These are phyloP conservation scores for Linnemannia exigua DNA, from an alignment of 192 early-diverging fungal species.

Conservation along the genomic window DNA sequence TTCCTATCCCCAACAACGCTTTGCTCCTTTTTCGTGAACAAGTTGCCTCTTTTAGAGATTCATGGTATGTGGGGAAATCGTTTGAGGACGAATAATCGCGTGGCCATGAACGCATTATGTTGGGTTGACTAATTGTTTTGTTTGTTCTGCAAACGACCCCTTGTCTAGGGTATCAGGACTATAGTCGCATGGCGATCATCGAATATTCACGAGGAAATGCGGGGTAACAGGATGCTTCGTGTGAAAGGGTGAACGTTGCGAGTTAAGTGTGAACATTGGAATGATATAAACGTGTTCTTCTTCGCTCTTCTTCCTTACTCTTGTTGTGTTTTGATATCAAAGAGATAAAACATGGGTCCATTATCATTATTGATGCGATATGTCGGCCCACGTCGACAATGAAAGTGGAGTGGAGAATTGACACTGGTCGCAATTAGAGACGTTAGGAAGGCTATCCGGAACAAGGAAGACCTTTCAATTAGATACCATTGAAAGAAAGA, in stretches of 20 bases:
- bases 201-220: conserved; percentile 9
- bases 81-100: background rate
- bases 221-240: background rate
- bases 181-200: background rate
- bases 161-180: background rate
- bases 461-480: no score
- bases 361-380: no score
- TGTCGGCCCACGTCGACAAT: no score
- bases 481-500: background rate
- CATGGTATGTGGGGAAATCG: conserved; percentile 9
- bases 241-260: background rate
- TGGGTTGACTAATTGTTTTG: background rate
- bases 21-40: conserved; percentile 5
- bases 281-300: background rate
- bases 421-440: no score
- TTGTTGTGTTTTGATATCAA: no score
- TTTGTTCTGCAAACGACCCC: background rate
- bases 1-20: conserved; percentile 3
- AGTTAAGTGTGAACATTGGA: background rate
- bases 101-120: background rate
- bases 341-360: no score
- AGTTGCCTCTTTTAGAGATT: conserved; percentile 16
- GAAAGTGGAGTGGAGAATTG: no score
- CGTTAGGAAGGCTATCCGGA: no score
- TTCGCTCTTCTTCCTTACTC: background rate